Evolutionary conservation across 139 green algal species (phyloP).

Genomic region (Coelastrella sp.): DNA sequence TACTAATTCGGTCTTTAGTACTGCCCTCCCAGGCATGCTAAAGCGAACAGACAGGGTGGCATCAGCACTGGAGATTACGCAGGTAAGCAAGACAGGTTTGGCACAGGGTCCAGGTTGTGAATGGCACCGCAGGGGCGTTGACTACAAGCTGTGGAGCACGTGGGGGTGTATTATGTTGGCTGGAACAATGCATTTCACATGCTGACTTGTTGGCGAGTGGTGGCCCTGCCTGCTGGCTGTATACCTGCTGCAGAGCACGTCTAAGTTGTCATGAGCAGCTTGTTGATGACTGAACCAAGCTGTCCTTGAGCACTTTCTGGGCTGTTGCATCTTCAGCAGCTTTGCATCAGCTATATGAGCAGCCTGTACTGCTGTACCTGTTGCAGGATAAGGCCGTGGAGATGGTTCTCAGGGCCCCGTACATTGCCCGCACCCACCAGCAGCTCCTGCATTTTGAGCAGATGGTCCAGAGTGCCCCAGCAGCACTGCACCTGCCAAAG

Average conservation of each 20-base stretch:
- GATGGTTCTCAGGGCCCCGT: background rate
- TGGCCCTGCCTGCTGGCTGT: too few relatives aligned
- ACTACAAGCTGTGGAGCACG: background rate
- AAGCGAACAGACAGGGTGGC: background rate
- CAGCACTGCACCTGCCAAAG: background rate
- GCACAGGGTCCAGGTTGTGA: too few relatives aligned
- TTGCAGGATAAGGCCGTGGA: slow-evolving; percentile 13
- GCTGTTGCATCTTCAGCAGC: background rate
- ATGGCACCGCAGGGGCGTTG: too few relatives aligned
- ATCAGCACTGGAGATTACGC: background rate
- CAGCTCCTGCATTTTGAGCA: background rate
- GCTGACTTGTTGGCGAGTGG: too few relatives aligned
- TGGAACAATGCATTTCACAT: too few relatives aligned
- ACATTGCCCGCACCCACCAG: background rate
- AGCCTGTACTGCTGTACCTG: background rate
- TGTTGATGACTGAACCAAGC: too few relatives aligned
- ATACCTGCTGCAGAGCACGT: too few relatives aligned
- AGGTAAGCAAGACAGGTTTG: background rate
- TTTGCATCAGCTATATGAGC: background rate
- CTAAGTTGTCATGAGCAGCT: too few relatives aligned
- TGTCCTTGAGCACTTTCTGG: too few relatives aligned
- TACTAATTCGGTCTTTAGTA: background rate
- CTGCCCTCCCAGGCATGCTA: background rate
- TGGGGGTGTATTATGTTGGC: background rate
- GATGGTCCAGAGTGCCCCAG: background rate